Conservation (phyloP, 768 basidiomycete genomes). For the Hygrophorus pudorinus region DNA sequence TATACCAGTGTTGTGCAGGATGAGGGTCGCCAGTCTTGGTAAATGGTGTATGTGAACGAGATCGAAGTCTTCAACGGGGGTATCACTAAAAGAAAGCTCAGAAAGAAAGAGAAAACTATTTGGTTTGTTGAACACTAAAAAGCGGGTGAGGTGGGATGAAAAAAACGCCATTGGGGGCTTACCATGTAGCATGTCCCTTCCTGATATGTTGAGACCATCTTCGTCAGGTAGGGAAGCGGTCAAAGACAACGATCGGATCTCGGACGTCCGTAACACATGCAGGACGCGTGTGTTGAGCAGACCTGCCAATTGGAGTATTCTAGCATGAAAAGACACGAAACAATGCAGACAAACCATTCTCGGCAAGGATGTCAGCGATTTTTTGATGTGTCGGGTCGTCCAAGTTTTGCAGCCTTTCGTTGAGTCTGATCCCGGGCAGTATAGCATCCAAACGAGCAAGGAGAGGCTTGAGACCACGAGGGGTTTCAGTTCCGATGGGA, state of each 20-base stretch:
- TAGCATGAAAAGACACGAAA: not conserved
- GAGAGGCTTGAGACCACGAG: slow-evolving; percentile 24
- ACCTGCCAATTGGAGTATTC: slow-evolving; percentile 21
- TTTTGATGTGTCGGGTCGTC: slow-evolving; percentile 27
- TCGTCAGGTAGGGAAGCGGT: slow-evolving; percentile 35
- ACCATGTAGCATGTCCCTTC: slow-evolving; percentile 35
- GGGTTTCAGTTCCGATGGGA: slow-evolving; percentile 30
- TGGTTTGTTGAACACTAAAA: slow-evolving; percentile 39
- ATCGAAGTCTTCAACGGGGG: slow-evolving; percentile 36
- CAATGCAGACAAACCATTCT: slow-evolving; percentile 20
- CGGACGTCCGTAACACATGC: slow-evolving; percentile 33
- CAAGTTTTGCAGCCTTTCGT: slow-evolving; percentile 27
- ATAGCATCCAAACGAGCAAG: slow-evolving; percentile 29
- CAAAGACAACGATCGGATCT: slow-evolving; percentile 34
- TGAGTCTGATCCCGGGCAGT: slow-evolving; percentile 40
- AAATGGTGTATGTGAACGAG: slow-evolving; percentile 44
- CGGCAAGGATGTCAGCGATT: slow-evolving; percentile 30
- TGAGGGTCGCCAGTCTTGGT: slow-evolving; percentile 35
- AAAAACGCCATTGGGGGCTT: slow-evolving; percentile 6
- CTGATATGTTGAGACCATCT: slow-evolving; percentile 40
- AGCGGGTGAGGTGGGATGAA: slow-evolving; percentile 5
- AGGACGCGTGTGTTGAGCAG: slow-evolving; percentile 37
- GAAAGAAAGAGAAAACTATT: slow-evolving; percentile 41
- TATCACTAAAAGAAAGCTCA: slow-evolving; percentile 40
- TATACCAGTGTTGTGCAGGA: slow-evolving; percentile 43